Evolutionary conservation across 164 flowering plant genomes (phyloP).

Genomic region (Dillenia turbinata): DNA sequence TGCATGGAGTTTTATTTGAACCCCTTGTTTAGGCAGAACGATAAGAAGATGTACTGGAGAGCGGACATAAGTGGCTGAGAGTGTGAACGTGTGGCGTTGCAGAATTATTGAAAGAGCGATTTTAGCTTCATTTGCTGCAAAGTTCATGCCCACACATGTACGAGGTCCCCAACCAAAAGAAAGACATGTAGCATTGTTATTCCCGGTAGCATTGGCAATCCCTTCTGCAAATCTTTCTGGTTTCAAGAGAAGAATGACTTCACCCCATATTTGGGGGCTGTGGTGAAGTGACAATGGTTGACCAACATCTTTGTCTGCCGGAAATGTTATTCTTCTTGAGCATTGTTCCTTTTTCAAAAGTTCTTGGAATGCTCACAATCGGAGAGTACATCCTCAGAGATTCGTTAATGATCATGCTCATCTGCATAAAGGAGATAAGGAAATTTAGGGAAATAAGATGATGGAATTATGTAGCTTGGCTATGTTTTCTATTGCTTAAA

Average conservation of each 20-base stretch:
- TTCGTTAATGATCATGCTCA: slow-evolving; percentile 44
- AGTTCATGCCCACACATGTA: slow-evolving; percentile 36
- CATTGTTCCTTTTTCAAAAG: slow-evolving; percentile 9
- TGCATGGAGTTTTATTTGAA: slow-evolving; percentile 22
- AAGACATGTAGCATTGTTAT: slow-evolving; percentile 20
- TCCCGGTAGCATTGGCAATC: slow-evolving; percentile 25
- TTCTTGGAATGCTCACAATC: slow-evolving; percentile 5
- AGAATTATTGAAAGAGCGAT: slow-evolving; percentile 40
- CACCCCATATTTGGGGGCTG: slow-evolving; percentile 40
- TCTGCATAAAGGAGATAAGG: slow-evolving; percentile 13
- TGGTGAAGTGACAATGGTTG: slow-evolving; percentile 28
- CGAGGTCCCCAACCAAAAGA: slow-evolving; percentile 51
- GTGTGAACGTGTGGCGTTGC: slow-evolving; percentile 23
- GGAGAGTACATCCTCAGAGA: slow-evolving; percentile 41
- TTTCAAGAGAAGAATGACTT: slow-evolving; percentile 41
- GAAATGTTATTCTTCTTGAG: slow-evolving; percentile 27
- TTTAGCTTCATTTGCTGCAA: slow-evolving; percentile 29
- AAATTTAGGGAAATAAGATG: not conserved
- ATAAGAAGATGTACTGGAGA: slow-evolving; percentile 21
- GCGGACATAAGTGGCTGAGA: slow-evolving; percentile 34
- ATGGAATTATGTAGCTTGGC: too few relatives aligned
- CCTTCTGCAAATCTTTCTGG: slow-evolving; percentile 56
- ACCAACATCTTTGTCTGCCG: slow-evolving; percentile 16
- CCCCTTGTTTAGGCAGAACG: slow-evolving; percentile 27
- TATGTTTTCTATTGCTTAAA: slow-evolving; percentile 13